Base-by-base conservation (phyloP, 495 filamentous ascomycete species). In the Platismatia glauca region DNA sequence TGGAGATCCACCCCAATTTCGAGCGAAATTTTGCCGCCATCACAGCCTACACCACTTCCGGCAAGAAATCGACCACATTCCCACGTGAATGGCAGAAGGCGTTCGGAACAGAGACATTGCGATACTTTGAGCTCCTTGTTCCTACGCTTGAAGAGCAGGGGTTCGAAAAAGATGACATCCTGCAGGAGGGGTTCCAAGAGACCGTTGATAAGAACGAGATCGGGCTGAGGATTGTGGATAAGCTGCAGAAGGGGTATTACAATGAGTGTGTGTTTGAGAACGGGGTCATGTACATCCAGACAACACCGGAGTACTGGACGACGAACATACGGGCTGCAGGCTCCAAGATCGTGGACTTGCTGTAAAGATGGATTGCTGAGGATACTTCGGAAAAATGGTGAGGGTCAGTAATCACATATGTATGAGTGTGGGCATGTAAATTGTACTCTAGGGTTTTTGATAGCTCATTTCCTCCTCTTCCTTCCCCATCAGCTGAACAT, bases 21-120 rank as follows among this genome's bases (percentile, higher is more conserved):
- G 76, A 84, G 61, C 68, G 70, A 35, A 69, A 71, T 44, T 78
- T 81, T 68, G 73, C 76, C 67, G 76, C 75, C 75, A 72, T 86
- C 64, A 69, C 78, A 68, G 29, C 69, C 15, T 46, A 56, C 22
- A 67, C 69, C 55, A 70, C 72, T 34, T 63, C 61, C 48, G 67
- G 65, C 1, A 56, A 33, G 53, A 7, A 56, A 33, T 9, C 20
- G 7, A 46, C 43, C 1, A n/a, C n/a, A 7, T 46, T 3, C 7
- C 20, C 20, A 3, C 43, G 43, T 9, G 43, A 46, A 5, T 46
- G 20, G 18, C 43, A 46, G 43, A 46, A 24, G n/a, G 8, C 9
- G 43, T 7, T 46, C 9, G 43, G 43, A 9, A 1, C 4, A 2
- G 0, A 9, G 3, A 46, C 43, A n/a, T 12, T 46, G 4, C 22